Percentiles rank a stretch among this genome's conserved stretches.
phyloP scores from a whole-genome alignment of 2,329 filamentous ascomycete genomes.

The Talaromyces albobiverticillius region DNA sequence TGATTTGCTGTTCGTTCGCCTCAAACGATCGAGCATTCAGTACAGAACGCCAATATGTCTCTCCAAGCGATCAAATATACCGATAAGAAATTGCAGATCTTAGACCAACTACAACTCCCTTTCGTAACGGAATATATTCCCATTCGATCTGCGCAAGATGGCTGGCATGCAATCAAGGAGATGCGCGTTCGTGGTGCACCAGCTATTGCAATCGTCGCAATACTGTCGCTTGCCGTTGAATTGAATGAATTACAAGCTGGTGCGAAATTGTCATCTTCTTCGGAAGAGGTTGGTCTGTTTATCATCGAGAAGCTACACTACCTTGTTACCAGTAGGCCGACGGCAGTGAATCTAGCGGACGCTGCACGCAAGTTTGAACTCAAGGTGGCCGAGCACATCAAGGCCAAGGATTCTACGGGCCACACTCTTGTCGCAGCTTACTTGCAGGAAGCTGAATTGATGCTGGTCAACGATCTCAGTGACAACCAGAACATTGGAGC shows the following conservation, averaged over 20 bases:
- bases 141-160: slow-evolving; percentile 55
- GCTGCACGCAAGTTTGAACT: slow-evolving; percentile 77
- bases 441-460: slow-evolving; percentile 76
- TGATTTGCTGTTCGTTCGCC: too few species aligned
- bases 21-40: neutral
- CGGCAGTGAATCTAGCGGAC: slow-evolving; percentile 91
- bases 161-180: slow-evolving; percentile 64
- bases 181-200: slow-evolving; percentile 74
- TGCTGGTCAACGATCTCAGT: slow-evolving; percentile 79
- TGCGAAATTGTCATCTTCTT: slow-evolving; percentile 45
- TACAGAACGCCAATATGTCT: slow-evolving; percentile 35
- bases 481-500: slow-evolving; percentile 86
- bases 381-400: slow-evolving; percentile 51
- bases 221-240: slow-evolving; percentile 82
- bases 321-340: slow-evolving; percentile 83
- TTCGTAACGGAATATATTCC: slow-evolving; percentile 57
- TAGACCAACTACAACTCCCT: slow-evolving; percentile 63
- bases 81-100: slow-evolving; percentile 55
- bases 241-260: slow-evolving; percentile 50
- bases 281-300: slow-evolving; percentile 63
- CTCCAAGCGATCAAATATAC: slow-evolving; percentile 62
- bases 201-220: slow-evolving; percentile 96
- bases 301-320: slow-evolving; percentile 79
- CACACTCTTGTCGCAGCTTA: slow-evolving; percentile 64
- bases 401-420: slow-evolving; percentile 32